These are phyloP conservation scores for Candida neerlandica DNA, from an alignment of 1,139 yeast species.

Conservation along the genomic window DNA sequence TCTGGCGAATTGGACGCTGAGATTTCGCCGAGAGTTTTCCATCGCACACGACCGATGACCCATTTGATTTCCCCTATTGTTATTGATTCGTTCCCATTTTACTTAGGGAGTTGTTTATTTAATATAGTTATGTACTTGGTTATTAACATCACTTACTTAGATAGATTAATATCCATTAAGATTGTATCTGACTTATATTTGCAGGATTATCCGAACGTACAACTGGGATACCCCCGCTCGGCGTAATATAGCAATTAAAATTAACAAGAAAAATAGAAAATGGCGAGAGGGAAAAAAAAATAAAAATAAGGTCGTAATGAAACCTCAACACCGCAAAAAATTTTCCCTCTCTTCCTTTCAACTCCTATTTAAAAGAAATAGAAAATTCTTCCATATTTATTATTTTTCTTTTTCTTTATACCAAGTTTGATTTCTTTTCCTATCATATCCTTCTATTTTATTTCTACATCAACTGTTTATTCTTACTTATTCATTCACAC, in stretches of 20 bases:
- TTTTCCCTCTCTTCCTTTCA: background rate
- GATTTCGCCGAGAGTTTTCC: slow-evolving; percentile 1
- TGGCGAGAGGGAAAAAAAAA: background rate
- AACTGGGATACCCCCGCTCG: background rate
- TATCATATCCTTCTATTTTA: background rate
- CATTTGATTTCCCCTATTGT: background rate
- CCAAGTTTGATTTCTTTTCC: background rate
- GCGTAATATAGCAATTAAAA: background rate
- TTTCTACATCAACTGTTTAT: background rate
- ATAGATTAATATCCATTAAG: too few relatives aligned
- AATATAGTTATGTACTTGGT: too few relatives aligned
- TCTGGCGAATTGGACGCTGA: background rate
- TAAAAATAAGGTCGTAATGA: background rate
- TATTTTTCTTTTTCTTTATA: background rate
- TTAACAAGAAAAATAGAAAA: background rate
- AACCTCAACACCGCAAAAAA: slow-evolving; percentile 2
- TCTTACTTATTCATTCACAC: background rate
- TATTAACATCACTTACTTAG: too few relatives aligned
- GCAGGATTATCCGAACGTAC: background rate
- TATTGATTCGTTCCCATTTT: background rate
- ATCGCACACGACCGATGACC: background rate
- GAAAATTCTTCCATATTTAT: background rate
- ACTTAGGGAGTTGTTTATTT: too few relatives aligned
- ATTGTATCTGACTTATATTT: background rate
- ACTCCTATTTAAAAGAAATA: background rate